phyloP scores from a whole-genome alignment of 768 basidiomycete genomes.

The Nevesoporus exiguus region DNA sequence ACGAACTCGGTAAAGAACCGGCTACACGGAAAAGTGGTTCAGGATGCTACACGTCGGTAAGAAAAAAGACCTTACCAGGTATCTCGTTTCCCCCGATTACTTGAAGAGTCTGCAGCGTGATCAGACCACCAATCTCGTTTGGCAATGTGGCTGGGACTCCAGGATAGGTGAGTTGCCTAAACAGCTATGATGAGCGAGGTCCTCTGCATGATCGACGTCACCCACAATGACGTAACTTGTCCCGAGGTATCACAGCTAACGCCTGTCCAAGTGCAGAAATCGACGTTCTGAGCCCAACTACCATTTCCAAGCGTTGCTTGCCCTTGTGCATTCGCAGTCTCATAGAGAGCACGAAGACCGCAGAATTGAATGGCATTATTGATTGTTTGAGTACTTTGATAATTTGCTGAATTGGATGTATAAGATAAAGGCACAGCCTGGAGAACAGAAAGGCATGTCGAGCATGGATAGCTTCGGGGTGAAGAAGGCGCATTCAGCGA shows the following conservation, averaged over 20 bases:
- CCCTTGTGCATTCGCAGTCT: conserved; percentile 34
- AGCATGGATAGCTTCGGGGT: conserved; percentile 45
- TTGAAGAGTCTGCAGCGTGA: conserved; percentile 35
- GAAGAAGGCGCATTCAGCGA: conserved; percentile 42
- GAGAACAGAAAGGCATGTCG: conserved; percentile 41
- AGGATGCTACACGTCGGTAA: not conserved
- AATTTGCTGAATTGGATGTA: conserved; percentile 26
- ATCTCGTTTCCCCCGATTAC: conserved; percentile 40
- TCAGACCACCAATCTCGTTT: conserved; percentile 38
- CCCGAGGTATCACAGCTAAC: conserved; percentile 42
- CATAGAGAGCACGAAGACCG: conserved; percentile 42
- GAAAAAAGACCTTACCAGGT: conserved; percentile 36
- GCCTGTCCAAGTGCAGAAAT: conserved; percentile 47
- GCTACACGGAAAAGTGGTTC: conserved; percentile 22
- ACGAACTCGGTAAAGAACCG: conserved; percentile 39
- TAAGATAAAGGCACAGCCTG: conserved; percentile 37
- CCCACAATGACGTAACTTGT: conserved; percentile 41
- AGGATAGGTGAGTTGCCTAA: conserved; percentile 42
- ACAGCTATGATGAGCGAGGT: not conserved
- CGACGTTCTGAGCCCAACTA: conserved; percentile 44
- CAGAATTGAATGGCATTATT: conserved; percentile 46
- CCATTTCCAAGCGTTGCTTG: conserved; percentile 39
- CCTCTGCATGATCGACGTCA: not conserved
- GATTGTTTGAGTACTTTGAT: conserved; percentile 33
- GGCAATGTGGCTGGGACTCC: conserved; percentile 46